These are phyloP conservation scores for Antarctomyces pellizariae DNA, from an alignment of 495 filamentous ascomycete genomes.

Conservation along the genomic window DNA sequence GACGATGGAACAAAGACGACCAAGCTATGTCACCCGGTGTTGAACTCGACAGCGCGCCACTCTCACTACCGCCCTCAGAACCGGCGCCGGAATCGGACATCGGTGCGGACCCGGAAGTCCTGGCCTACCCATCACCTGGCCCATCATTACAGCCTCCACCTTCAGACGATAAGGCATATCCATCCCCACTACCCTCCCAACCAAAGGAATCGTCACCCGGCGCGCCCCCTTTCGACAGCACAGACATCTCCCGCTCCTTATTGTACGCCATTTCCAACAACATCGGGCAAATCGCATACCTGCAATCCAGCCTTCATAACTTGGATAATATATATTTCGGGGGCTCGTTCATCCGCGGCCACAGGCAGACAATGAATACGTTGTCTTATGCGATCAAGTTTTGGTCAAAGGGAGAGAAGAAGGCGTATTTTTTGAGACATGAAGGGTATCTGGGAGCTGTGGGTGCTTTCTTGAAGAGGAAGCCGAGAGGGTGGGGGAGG, in stretches of 20 bases:
- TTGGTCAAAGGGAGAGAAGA: slow-evolving; percentile 83
- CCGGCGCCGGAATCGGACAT: no score
- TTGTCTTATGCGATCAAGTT: slow-evolving; percentile 88
- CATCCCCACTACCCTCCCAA: no score
- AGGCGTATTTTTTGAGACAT: slow-evolving; percentile 88
- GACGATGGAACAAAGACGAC: slow-evolving; percentile 27
- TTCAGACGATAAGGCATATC: no score
- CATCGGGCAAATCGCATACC: slow-evolving; percentile 90
- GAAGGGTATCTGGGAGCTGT: slow-evolving; percentile 95
- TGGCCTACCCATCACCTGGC: not conserved
- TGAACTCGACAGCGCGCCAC: slow-evolving; percentile 6
- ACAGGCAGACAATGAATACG: slow-evolving; percentile 93
- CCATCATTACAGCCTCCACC: no score
- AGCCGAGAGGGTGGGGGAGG: slow-evolving; percentile 80
- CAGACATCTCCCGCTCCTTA: slow-evolving; percentile 32
- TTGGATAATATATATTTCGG: slow-evolving; percentile 92
- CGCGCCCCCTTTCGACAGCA: slow-evolving; percentile 20
- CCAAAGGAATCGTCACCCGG: no score
- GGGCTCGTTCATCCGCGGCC: slow-evolving; percentile 87
- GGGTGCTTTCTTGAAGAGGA: slow-evolving; percentile 77
- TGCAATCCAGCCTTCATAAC: slow-evolving; percentile 79
- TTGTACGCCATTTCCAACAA: slow-evolving; percentile 84
- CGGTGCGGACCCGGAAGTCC: no score
- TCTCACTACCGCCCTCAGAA: slow-evolving; percentile 4
- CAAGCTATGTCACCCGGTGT: no score